Percentiles rank a stretch among this genome's conserved stretches.
phyloP scores from a whole-genome alignment of 139 green algal species.

The Edaphochlamys debaryana region DNA sequence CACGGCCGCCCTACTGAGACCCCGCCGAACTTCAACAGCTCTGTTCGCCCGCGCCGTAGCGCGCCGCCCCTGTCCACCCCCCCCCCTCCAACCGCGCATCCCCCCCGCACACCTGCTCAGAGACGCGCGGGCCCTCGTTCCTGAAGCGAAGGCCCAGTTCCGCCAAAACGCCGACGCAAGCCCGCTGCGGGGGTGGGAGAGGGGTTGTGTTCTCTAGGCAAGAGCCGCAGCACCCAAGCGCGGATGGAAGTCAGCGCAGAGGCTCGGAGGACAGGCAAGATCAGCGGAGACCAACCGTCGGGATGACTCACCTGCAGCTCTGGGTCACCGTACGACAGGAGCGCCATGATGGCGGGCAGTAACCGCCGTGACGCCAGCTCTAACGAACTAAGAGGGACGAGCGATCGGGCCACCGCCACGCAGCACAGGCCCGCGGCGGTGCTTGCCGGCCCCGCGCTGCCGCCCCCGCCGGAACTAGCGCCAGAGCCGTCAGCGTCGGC shows the following conservation, averaged over 20 bases:
- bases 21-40: too few relatives aligned
- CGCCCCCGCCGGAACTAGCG: not conserved
- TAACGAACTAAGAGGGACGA: not conserved
- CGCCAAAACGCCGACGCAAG: constrained; percentile 41
- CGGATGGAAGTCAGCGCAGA: too few relatives aligned
- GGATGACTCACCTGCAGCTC: too few relatives aligned
- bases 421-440: constrained; percentile 29
- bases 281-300: too few relatives aligned
- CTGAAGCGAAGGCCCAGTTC: constrained; percentile 44
- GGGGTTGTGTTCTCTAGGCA: too few relatives aligned
- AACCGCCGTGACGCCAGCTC: constrained; percentile 12
- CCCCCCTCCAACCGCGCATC: too few relatives aligned
- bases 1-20: too few relatives aligned
- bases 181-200: not conserved
- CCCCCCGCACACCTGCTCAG: constrained; percentile 31
- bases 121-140: constrained; percentile 37
- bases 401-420: constrained; percentile 14
- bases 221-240: too few relatives aligned
- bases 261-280: too few relatives aligned
- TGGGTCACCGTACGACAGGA: constrained; percentile 27
- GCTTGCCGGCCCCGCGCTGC: constrained; percentile 12
- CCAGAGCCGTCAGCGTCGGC: too few relatives aligned
- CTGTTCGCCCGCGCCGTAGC: too few relatives aligned
- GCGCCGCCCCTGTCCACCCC: too few relatives aligned
- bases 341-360: constrained; percentile 35